Evolutionary conservation across 441 rosid genomes (phyloP).

Genomic region (Erysimum cheiri): DNA sequence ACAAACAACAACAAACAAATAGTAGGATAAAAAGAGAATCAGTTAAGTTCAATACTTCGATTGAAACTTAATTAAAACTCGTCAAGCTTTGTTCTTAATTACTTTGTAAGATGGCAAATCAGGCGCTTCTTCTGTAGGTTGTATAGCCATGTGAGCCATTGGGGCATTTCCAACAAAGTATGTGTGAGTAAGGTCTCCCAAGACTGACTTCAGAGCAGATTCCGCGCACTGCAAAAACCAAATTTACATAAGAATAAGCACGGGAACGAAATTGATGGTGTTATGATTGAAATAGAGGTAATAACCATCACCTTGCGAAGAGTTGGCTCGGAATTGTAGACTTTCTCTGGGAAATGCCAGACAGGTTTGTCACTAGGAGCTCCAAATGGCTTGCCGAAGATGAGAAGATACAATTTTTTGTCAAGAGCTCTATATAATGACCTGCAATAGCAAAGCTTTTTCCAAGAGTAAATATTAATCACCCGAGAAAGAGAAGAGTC

Average conservation of each 20-base stretch:
- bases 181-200: slow-evolving; percentile 81
- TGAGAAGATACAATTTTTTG: slow-evolving; percentile 81
- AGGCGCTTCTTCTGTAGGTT: slow-evolving; percentile 51
- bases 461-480: background rate
- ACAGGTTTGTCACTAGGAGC: slow-evolving; percentile 64
- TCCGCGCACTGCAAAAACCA: slow-evolving; percentile 76
- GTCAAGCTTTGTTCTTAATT: slow-evolving; percentile 32
- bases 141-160: slow-evolving; percentile 80
- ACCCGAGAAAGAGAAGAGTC: background rate
- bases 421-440: slow-evolving; percentile 76
- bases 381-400: slow-evolving; percentile 64
- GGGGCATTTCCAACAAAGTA: slow-evolving; percentile 97
- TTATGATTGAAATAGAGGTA: background rate
- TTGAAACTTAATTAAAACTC: background rate
- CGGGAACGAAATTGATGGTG: background rate
- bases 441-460: slow-evolving; percentile 39
- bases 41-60: background rate
- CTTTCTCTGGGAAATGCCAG: slow-evolving; percentile 97
- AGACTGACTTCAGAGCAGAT: slow-evolving; percentile 73
- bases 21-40: background rate
- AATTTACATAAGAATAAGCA: slow-evolving; percentile 9
- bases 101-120: slow-evolving; percentile 67
- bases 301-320: slow-evolving; percentile 73
- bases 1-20: slow-evolving; percentile 20
- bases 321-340: slow-evolving; percentile 84